Conservation (phyloP, 139 green algal species). For the Dunaliella sp. region DNA sequence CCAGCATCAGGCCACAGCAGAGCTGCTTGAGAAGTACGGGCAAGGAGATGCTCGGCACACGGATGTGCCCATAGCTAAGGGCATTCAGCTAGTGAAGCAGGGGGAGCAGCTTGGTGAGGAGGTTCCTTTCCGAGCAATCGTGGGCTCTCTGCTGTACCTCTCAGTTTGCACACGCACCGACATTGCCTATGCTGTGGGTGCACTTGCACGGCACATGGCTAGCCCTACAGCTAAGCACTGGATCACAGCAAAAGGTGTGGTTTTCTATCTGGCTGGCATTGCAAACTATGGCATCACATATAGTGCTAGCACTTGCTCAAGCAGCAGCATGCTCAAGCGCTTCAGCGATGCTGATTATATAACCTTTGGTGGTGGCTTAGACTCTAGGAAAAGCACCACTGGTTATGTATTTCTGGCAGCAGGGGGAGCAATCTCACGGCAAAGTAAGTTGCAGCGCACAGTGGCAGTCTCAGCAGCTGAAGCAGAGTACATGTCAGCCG, state of each 20-base stretch:
- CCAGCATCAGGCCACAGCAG: constrained; percentile 4
- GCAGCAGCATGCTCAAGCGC: too few species aligned
- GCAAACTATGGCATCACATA: constrained; percentile 16
- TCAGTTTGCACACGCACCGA: constrained; percentile 35
- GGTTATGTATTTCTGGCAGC: constrained; percentile 39
- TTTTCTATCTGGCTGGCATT: constrained; percentile 29
- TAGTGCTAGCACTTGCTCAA: too few species aligned
- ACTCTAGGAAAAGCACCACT: constrained; percentile 38
- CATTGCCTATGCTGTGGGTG: constrained; percentile 39
- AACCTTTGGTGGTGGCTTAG: constrained; percentile 29
- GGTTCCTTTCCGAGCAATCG: constrained; percentile 21
- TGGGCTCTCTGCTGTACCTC: constrained; percentile 33
- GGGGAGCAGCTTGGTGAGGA: constrained; percentile 14
- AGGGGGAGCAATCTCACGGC: constrained; percentile 40
- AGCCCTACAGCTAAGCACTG: constrained; percentile 32
- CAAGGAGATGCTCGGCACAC: background rate
- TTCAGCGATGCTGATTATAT: constrained; percentile 53
- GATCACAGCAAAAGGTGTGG: constrained; percentile 28
- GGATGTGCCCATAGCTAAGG: background rate
- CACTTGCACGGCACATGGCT: constrained; percentile 36
- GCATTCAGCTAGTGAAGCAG: background rate
- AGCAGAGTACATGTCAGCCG: constrained; percentile 46
- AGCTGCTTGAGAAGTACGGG: constrained; percentile 26
- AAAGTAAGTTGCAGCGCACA: constrained; percentile 39
- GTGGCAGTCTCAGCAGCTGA: constrained; percentile 48